Base-by-base conservation (phyloP, 305 asterid genomes). In the Petunia hybrid region DNA sequence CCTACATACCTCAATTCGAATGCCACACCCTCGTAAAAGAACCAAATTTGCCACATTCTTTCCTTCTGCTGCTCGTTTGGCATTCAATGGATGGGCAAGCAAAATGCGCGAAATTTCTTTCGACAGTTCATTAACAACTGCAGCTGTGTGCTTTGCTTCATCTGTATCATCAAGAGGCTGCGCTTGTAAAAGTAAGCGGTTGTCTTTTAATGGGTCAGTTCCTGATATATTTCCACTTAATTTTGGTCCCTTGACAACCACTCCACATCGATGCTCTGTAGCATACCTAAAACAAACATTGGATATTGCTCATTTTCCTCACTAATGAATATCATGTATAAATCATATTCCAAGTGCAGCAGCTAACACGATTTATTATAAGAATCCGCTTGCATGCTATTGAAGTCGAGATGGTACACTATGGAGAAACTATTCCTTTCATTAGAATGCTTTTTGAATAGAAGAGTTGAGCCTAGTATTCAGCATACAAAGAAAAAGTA, bases 231-330 rank as follows among this genome's bases (percentile, higher is more conserved):
- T 92, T 83, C 99, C 99, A 87, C 98, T 92, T 87, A 95, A 85
- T 8, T 92, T 92, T 79, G 98, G 98, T 42, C 99, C 99, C 90
- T 95, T 95, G 41, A 95, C 98, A 84, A 95, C 99, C 74, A 95
- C 98, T n/a, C 99, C 98, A 85, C 98, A 95, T 86, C 99, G 91
- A 85, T 95, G 99, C 93, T 95, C 99, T 35, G 98, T 94, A 68
- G 99, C 98, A 89, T 94, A 95, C 92, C 98, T 95, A 85, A 57
- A 83, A 74, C 42, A 76, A 48, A 78, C 39, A 45, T 59, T 81
- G 41, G 65, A 76, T 71, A 38, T 59, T 46, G 75, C 53, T 67
- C 69, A 53, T 46, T 16, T 70, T 35, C 43, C 38, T 74, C 70
- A 55, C 14, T 14, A 38, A 73, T 70, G 8, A 60, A 6, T 46